These are phyloP conservation scores for Cercospora sp. DNA, from an alignment of 2,329 filamentous ascomycete genomes.

Conservation along the genomic window DNA sequence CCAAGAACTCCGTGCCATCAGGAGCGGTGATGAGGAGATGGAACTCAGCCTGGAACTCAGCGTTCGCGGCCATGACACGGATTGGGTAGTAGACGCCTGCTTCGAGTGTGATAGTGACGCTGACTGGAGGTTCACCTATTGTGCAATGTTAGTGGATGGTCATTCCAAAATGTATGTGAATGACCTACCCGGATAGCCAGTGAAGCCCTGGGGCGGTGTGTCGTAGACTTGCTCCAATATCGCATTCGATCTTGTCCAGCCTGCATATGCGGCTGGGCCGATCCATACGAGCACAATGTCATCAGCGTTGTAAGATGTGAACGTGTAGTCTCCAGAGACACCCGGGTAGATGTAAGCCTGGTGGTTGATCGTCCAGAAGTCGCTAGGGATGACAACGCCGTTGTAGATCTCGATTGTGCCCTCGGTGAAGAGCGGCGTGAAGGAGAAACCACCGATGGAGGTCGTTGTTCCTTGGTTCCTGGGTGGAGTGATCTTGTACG, in stretches of 20 bases:
- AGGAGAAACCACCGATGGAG: not conserved
- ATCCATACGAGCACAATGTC: constrained; percentile 33
- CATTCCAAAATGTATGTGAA: not conserved
- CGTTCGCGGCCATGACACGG: not conserved
- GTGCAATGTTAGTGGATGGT: too few species aligned
- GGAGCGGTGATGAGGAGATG: not conserved
- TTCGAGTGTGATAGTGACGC: not conserved
- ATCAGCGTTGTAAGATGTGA: constrained; percentile 28
- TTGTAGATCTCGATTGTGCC: constrained; percentile 8
- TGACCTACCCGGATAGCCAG: not conserved
- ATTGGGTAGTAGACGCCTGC: not conserved
- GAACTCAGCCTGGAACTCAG: not conserved
- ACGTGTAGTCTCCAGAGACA: constrained; percentile 30
- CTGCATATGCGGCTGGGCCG: constrained; percentile 26
- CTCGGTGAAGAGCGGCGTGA: not conserved
- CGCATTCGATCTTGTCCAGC: constrained; percentile 25
- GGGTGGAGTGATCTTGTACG: not conserved
- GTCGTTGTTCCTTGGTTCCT: not conserved
- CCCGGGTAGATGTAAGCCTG: constrained; percentile 21
- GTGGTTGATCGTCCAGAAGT: constrained; percentile 22
- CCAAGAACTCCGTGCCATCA: not conserved
- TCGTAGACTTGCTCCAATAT: constrained; percentile 19
- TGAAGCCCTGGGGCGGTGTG: not conserved
- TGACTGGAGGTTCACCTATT: not conserved
- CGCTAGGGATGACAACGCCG: not conserved